Evolutionary conservation across 2,329 filamentous ascomycete species (phyloP), one percentile per base, ranked within the genome.

Genomic region (Diaporthe vexans): DNA sequence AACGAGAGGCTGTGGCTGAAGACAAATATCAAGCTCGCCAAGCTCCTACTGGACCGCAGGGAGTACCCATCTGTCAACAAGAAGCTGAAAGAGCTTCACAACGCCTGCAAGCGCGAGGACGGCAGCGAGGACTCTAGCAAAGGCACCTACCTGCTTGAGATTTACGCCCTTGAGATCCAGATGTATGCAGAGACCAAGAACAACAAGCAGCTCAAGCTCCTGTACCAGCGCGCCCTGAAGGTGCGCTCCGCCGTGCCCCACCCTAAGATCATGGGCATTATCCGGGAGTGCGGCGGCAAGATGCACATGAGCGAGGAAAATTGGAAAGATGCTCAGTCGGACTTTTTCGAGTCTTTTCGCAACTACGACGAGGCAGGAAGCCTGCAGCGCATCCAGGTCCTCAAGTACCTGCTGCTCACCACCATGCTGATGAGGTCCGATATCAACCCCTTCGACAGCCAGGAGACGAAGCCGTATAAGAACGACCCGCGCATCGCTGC

Each of bases 251-350:
- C 97, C 0, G 97, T 99, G 17, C 96, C 97, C 52, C 97, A 99
- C 85, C 97, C 97, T 74, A 97, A 98, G 85, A 98, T 99, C 82
- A 98, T 98, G 95, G 97, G 97, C 69, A 96, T 99, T 82, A 99
- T 99, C 81, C 93, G 96, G 72, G 97, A 99, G 86, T 99, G 97
- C 82, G 97, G 97, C 80, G 97, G 97, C 79, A 99, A 99, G 88
- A 99, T 99, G 97, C 95, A 98, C 86, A 98, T 99, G 97, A 97
- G 94, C 83, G 97, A 99, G 88, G 97, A 98, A 86, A 98, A 98
- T 83, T 99, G 97, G 97, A 95, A 97, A 82, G 94, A 95, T 80
- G 97, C 97, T 0, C 95, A 98, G 84, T 96, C 92, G 79, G 97
- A 98, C 86, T 99, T 99, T 84, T 98, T 98, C 83, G 97, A 99